phyloP scores from a whole-genome alignment of 2,329 filamentous ascomycete species.

The Venturia asperata region DNA sequence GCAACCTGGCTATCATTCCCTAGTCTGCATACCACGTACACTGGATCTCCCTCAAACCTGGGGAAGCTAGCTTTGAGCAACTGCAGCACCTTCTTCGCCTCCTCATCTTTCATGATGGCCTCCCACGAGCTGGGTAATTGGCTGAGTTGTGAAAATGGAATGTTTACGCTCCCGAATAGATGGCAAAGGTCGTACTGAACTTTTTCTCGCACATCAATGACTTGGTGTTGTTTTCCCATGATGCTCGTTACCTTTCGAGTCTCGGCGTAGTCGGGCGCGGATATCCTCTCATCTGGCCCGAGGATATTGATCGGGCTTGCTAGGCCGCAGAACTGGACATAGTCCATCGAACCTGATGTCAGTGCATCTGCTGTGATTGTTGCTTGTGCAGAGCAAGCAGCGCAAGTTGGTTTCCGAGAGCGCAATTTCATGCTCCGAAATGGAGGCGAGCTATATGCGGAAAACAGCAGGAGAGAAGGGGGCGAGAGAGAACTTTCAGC shows the following conservation, averaged over 20 bases:
- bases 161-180: slow-evolving; percentile 67
- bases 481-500: slow-evolving; percentile 28
- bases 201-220: slow-evolving; percentile 78
- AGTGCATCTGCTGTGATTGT: slow-evolving; percentile 59
- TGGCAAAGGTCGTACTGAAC: slow-evolving; percentile 78
- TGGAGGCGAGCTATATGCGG: slow-evolving; percentile 43
- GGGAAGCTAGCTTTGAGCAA: not conserved
- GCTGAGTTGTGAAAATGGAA: slow-evolving; percentile 53
- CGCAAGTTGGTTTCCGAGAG: slow-evolving; percentile 60
- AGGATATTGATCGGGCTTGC: slow-evolving; percentile 50
- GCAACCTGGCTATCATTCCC: slow-evolving; percentile 75
- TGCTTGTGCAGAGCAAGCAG: slow-evolving; percentile 62
- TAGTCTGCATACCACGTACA: slow-evolving; percentile 66
- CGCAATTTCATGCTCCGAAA: slow-evolving; percentile 75
- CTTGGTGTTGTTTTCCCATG: slow-evolving; percentile 39
- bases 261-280: slow-evolving; percentile 52
- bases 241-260: slow-evolving; percentile 21
- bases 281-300: slow-evolving; percentile 58
- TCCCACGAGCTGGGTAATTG: slow-evolving; percentile 2
- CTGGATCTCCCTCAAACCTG: slow-evolving; percentile 40
- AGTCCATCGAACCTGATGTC: slow-evolving; percentile 63
- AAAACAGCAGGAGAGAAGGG: slow-evolving; percentile 47
- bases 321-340: slow-evolving; percentile 77
- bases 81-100: slow-evolving; percentile 11
- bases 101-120: not conserved